A percentile compares a stretch with the other conserved stretches of the same genome.
Conservation (phyloP, 495 filamentous ascomycete species). For the Corynascus novoguineensis region DNA sequence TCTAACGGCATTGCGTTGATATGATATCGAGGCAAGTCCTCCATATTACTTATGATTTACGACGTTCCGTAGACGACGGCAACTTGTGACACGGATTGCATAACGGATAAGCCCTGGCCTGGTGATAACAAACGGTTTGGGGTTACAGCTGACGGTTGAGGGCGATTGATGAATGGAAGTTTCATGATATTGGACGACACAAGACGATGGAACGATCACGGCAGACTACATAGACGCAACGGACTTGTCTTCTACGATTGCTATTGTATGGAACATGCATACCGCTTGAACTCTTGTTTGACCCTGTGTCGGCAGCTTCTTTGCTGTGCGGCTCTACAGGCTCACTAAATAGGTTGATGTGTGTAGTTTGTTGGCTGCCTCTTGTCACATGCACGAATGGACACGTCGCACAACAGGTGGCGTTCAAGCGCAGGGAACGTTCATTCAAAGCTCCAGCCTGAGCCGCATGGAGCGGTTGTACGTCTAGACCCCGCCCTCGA, state of each 20-base stretch:
- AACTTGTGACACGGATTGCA: conserved; percentile 3
- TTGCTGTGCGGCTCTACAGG: too few relatives aligned
- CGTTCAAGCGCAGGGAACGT: neutral
- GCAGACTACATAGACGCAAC: neutral
- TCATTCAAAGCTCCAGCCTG: neutral
- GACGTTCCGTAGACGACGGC: neutral
- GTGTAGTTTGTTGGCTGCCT: too few relatives aligned
- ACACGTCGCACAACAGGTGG: neutral
- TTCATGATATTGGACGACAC: neutral
- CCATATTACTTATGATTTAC: neutral
- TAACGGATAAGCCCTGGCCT: neutral
- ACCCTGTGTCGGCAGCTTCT: too few relatives aligned
- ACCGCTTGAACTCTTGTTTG: too few relatives aligned
- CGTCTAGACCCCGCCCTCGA: neutral
- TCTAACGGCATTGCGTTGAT: conserved; percentile 13
- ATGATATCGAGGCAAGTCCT: neutral
- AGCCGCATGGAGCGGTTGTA: neutral
- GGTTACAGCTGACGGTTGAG: neutral
- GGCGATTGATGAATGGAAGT: neutral
- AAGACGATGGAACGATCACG: neutral
- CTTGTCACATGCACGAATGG: neutral
- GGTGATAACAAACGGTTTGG: neutral
- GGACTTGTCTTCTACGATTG: too few relatives aligned
- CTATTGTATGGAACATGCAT: too few relatives aligned
- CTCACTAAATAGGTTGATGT: too few relatives aligned